A percentile compares a stretch with the other conserved stretches of the same genome.
phyloP scores from a whole-genome alignment of 805 yeast species.

The Schwanniomyces polymorphus region DNA sequence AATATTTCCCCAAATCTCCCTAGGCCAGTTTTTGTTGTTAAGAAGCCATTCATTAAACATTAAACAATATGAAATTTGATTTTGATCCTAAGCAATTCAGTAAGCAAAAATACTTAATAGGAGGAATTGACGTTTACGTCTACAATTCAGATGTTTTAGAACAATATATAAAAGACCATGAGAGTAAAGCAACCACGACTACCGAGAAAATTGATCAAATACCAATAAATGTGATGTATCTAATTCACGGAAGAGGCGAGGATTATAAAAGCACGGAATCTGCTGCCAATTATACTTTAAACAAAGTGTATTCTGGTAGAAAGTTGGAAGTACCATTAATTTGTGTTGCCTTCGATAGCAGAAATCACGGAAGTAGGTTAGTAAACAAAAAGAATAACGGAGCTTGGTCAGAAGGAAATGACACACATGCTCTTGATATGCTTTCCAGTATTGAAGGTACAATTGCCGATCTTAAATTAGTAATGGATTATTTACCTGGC shows the following conservation, averaged over 20 bases:
- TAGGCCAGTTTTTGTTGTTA: not conserved
- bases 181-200: conserved; percentile 2
- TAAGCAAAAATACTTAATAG: conserved; percentile 25
- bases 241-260: conserved; percentile 48
- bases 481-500: conserved; percentile 46
- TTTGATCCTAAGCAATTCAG: conserved; percentile 13
- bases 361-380: conserved; percentile 56
- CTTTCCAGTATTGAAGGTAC: conserved; percentile 47
- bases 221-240: conserved; percentile 40
- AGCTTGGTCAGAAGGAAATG: conserved; percentile 50
- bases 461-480: conserved; percentile 41
- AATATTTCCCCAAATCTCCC: too few species aligned
- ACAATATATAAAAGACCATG: conserved; percentile 21
- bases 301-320: conserved; percentile 21
- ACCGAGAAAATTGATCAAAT: conserved; percentile 15
- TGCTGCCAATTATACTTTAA: conserved; percentile 37
- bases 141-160: conserved; percentile 38
- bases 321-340: conserved; percentile 33
- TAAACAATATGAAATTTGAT: conserved; percentile 13
- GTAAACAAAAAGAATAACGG: conserved; percentile 34
- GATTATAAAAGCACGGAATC: conserved; percentile 37
- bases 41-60: not conserved
- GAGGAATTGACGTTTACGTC: conserved; percentile 46
- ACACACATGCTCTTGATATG: conserved; percentile 53
- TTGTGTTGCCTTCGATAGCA: conserved; percentile 50